Percentiles rank a stretch among this genome's conserved stretches.
Evolutionary conservation across 2,329 filamentous ascomycete species (phyloP).

Genomic region (Trichophyton rubrum): DNA sequence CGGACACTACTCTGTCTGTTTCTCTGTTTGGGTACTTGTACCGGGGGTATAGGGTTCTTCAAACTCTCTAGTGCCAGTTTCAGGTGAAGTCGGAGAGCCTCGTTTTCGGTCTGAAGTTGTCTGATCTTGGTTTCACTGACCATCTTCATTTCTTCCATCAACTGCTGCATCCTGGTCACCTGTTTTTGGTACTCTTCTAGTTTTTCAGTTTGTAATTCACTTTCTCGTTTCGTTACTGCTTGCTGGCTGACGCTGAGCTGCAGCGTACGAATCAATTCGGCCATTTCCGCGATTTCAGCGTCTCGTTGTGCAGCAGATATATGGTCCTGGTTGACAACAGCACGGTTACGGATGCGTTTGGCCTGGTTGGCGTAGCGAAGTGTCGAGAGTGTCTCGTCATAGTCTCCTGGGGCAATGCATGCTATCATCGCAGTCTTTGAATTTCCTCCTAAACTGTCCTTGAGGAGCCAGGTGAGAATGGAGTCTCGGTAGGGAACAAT

Average conservation of each 20-base stretch:
- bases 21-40: constrained; percentile 23
- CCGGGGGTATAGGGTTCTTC: constrained; percentile 72
- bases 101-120: constrained; percentile 77
- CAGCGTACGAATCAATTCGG: constrained; percentile 77
- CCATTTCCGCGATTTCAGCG: constrained; percentile 87
- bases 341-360: constrained; percentile 89
- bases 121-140: constrained; percentile 91
- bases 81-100: constrained; percentile 74
- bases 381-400: constrained; percentile 92
- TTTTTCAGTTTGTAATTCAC: constrained; percentile 63
- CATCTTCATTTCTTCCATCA: constrained; percentile 89
- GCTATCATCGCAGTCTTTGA: constrained; percentile 99
- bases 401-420: constrained; percentile 88
- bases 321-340: constrained; percentile 90
- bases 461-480: constrained; percentile 70
- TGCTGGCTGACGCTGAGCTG: constrained; percentile 60
- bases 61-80: constrained; percentile 73
- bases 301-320: constrained; percentile 87
- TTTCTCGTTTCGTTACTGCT: constrained; percentile 58
- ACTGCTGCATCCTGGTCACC: constrained; percentile 76
- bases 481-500: constrained; percentile 91
- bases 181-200: constrained; percentile 91
- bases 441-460: constrained; percentile 91
- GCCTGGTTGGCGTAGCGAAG: constrained; percentile 95
- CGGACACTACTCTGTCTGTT: constrained; percentile 24